Conservation (phyloP, 345 rosid species). For the Brassica cretica region DNA sequence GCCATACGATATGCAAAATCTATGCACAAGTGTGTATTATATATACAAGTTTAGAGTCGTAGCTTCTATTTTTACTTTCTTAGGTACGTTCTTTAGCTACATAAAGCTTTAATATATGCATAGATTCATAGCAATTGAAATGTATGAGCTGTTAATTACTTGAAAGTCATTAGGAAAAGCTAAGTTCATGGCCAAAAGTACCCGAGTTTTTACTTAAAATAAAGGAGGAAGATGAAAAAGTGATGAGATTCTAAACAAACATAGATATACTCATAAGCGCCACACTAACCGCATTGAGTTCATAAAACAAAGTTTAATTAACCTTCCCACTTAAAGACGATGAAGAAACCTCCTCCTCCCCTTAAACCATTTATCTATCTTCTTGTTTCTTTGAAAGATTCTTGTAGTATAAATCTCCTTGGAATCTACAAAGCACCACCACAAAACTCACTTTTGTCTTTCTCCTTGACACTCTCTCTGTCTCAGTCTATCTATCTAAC, state of each 20-base stretch:
- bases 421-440: slow-evolving; percentile 8
- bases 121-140: not conserved
- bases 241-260: slow-evolving; percentile 9
- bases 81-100: not conserved
- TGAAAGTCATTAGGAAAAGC: not conserved
- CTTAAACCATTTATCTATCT: slow-evolving; percentile 20
- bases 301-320: slow-evolving; percentile 23
- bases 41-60: not conserved
- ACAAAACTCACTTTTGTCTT: not conserved
- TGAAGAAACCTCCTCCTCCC: slow-evolving; percentile 36
- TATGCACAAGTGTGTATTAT: slow-evolving; percentile 10
- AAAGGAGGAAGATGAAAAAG: not conserved
- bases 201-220: not conserved
- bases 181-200: not conserved
- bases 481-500: slow-evolving; percentile 14
- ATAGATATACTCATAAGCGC: slow-evolving; percentile 4
- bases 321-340: slow-evolving; percentile 32
- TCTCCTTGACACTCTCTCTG: not conserved
- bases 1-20: slow-evolving; percentile 2
- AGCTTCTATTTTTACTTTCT: not conserved
- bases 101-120: not conserved
- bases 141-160: slow-evolving; percentile 15
- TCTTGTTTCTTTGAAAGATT: slow-evolving; percentile 2
- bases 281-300: slow-evolving; percentile 29
- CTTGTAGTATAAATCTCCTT: slow-evolving; percentile 21